Conservation (phyloP, 192 early-diverging fungal genomes). For the Coemansia sp. region DNA sequence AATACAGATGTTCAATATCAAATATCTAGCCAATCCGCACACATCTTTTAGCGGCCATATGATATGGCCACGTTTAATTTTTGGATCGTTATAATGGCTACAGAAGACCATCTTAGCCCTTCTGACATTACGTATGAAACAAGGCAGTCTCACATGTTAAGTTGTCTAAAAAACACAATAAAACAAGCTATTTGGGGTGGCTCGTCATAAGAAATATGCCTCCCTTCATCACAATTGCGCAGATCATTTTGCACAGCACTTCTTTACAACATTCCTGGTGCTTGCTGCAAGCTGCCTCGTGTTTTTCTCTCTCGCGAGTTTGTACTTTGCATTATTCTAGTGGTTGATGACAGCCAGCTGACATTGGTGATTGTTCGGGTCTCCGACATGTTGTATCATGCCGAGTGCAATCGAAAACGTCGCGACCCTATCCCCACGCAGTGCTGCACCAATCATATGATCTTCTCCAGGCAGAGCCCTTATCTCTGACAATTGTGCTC, state of each 20-base stretch:
- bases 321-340: conserved; percentile 54
- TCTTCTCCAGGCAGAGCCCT: too few relatives aligned
- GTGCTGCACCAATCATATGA: too few relatives aligned
- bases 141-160: too few relatives aligned
- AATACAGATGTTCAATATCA: too few relatives aligned
- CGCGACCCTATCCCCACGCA: too few relatives aligned
- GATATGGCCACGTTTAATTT: too few relatives aligned
- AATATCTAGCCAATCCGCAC: too few relatives aligned
- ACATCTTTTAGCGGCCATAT: too few relatives aligned
- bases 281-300: conserved; percentile 62
- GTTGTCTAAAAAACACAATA: not conserved
- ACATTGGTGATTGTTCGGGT: conserved; percentile 54
- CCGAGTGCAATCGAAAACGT: conserved; percentile 67
- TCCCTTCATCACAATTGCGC: conserved; percentile 22
- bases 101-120: too few relatives aligned
- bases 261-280: conserved; percentile 73
- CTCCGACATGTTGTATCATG: conserved; percentile 63
- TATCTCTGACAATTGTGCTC: too few relatives aligned
- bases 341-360: conserved; percentile 67
- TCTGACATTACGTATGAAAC: too few relatives aligned
- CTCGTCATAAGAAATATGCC: not conserved
- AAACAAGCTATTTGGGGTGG: not conserved
- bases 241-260: conserved; percentile 55
- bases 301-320: conserved; percentile 58
- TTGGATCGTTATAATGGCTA: too few relatives aligned